Evolutionary conservation across 768 basidiomycete species (phyloP), one percentile per base, ranked within the genome.

Genomic region (Hygrophorus pudorinus): DNA sequence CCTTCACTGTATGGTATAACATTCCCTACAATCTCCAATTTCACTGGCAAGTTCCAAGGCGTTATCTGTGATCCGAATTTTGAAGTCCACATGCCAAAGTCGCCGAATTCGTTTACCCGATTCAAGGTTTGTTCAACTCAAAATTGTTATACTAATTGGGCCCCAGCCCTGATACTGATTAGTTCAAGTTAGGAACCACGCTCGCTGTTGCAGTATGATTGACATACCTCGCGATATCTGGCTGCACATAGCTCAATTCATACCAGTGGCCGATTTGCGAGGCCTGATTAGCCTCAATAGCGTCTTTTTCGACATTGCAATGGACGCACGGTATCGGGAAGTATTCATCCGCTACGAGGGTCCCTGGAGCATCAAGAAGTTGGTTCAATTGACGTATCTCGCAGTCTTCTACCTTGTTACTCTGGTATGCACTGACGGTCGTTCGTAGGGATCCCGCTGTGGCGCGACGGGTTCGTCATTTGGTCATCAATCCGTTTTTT

Each of bases 401-500:
- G 17, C 3, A 20, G 21, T 13, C 13, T 39, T 17, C 24, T 29
- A 16, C n/a, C 16, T 36, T 36, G 9, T 13, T n/a, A 6, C 29
- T 17, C n/a, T 21, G n/a, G 21, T 10, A 18, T 9, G 17, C 13
- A 13, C 11, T 4, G 8, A 11, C 21, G 11, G 16, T 20, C 14
- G 7, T 35, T 10, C 27, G 11, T 31, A 59, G 58, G 20, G 54
- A 59, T 37, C 54, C 54, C 9, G 48, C 33, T n/a, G 48, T 56
- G 18, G 58, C 56, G 5, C 53, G 46, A 16, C 55, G 58, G 17
- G 54, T 61, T n/a, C 56, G 50, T n/a, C 28, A 20, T 8, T 48
- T 57, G 10, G 41, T 32, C 9, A 35, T 54, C 16, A 47, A 46
- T 17, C 53, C 53, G 1, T 33, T 47, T 33, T 50, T 29, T 38